These are phyloP conservation scores for Fusarium sp. DNA, from an alignment of 2,329 filamentous ascomycete species.

Conservation along the genomic window DNA sequence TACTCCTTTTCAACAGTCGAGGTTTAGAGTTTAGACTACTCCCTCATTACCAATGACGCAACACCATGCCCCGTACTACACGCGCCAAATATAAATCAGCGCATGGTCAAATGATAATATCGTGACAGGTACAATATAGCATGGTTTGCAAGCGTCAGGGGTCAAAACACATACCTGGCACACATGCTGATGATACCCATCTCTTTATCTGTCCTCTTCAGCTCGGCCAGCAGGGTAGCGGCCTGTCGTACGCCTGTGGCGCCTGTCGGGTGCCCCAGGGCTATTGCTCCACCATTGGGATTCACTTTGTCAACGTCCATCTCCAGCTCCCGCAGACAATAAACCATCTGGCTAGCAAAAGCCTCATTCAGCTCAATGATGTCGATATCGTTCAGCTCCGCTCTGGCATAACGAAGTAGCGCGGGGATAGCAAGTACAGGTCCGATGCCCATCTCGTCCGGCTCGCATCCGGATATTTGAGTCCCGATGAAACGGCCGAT, in stretches of 20 bases:
- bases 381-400: constrained; percentile 78
- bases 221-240: constrained; percentile 20
- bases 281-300: constrained; percentile 92
- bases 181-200: constrained; percentile 36
- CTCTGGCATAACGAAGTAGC: constrained; percentile 76
- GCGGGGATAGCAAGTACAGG: constrained; percentile 88
- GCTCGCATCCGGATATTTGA: constrained; percentile 85
- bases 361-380: constrained; percentile 95
- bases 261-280: constrained; percentile 88
- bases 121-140: too few relatives aligned
- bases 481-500: constrained; percentile 81
- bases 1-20: too few relatives aligned
- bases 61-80: too few relatives aligned
- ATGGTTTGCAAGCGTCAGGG: too few relatives aligned
- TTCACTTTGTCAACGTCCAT: constrained; percentile 82
- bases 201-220: constrained; percentile 1
- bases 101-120: too few relatives aligned
- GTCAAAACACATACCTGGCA: constrained; percentile 15
- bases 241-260: constrained; percentile 74
- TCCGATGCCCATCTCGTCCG: constrained; percentile 94
- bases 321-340: constrained; percentile 80
- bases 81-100: too few relatives aligned
- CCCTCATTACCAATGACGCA: too few relatives aligned
- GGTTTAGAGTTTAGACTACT: too few relatives aligned
- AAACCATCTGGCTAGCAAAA: constrained; percentile 74